phyloP scores from a whole-genome alignment of 2,329 filamentous ascomycete genomes.

The Nothopassalora personata region DNA sequence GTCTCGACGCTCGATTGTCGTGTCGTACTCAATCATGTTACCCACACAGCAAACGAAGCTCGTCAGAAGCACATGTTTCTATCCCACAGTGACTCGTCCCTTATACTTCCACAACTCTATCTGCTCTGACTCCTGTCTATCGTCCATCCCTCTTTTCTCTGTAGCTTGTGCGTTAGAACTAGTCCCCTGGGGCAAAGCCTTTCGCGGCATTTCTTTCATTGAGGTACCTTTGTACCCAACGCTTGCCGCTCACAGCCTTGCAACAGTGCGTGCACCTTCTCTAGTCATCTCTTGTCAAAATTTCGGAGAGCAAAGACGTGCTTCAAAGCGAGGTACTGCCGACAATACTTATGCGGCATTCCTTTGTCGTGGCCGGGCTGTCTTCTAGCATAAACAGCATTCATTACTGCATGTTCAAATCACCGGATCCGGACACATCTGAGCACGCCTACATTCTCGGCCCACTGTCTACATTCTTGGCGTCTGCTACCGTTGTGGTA shows the following conservation, averaged over 20 bases:
- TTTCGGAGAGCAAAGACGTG: neutral
- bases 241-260: neutral
- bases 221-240: constrained; percentile 7
- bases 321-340: neutral
- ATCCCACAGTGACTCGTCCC: neutral
- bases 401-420: neutral
- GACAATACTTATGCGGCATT: neutral
- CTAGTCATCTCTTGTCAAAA: neutral
- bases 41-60: neutral
- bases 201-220: neutral
- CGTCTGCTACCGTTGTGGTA: neutral
- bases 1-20: neutral
- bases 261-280: neutral
- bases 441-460: neutral
- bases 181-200: neutral
- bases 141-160: neutral
- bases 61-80: neutral
- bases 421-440: constrained; percentile 6
- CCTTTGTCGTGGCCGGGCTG: neutral
- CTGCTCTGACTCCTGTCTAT: neutral
- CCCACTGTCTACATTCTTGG: neutral
- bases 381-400: neutral
- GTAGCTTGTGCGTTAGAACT: neutral
- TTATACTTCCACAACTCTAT: neutral
- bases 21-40: neutral